Conservation (phyloP, 1,139 yeast species). For the Wickerhamiella pararugosa region DNA sequence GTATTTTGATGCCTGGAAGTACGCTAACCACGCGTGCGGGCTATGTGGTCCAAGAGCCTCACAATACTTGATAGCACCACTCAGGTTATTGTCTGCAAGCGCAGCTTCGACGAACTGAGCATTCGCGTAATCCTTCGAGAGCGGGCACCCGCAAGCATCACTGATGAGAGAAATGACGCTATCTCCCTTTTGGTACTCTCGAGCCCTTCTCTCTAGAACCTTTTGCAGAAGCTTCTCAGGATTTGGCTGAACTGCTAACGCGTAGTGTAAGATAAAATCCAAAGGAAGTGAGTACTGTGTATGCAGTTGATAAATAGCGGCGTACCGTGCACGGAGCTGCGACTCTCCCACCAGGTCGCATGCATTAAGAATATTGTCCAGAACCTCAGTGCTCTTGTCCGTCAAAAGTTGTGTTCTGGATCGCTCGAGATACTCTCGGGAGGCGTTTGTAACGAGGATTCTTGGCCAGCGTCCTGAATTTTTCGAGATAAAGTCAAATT, state of each 20-base stretch:
- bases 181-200: conserved; percentile 20
- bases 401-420: neutral
- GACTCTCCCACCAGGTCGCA: neutral
- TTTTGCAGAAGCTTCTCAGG: conserved; percentile 21
- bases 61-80: conserved; percentile 34
- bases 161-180: conserved; percentile 16
- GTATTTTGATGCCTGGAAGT: conserved; percentile 43
- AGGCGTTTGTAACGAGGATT: neutral
- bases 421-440: conserved; percentile 2
- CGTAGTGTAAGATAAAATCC: conserved; percentile 11
- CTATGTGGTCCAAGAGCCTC: conserved; percentile 17
- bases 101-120: conserved; percentile 31
- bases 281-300: conserved; percentile 13
- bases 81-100: conserved; percentile 37
- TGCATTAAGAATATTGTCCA: neutral
- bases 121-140: conserved; percentile 7
- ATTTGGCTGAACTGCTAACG: conserved; percentile 7
- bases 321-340: neutral
- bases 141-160: neutral
- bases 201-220: conserved; percentile 21
- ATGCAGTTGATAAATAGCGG: neutral
- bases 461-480: neutral
- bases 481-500: neutral
- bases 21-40: conserved; percentile 40
- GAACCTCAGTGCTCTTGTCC: neutral